A percentile compares a stretch with the other conserved stretches of the same genome.
Evolutionary conservation across 2,329 filamentous ascomycete genomes (phyloP).

Genomic region (Beauveria sp.): DNA sequence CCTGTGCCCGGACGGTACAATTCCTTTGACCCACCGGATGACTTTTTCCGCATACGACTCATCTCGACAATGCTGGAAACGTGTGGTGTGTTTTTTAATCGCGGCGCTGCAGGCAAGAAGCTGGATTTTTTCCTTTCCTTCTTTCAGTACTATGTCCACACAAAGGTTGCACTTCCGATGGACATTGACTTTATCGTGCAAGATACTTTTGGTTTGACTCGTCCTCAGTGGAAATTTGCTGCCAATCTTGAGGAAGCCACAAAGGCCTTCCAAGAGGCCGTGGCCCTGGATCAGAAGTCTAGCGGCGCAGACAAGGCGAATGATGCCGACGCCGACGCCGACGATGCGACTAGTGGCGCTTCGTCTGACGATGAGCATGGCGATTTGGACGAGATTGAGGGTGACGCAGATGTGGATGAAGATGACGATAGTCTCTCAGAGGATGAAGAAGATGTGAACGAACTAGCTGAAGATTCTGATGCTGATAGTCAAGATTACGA

Average conservation of each 20-base stretch:
- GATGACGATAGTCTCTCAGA: constrained; percentile 51
- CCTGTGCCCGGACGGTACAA: constrained; percentile 72
- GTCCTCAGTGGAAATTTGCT: constrained; percentile 89
- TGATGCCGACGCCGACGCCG: constrained; percentile 67
- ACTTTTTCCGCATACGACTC: constrained; percentile 91
- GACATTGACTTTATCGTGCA: constrained; percentile 96
- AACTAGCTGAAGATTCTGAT: constrained; percentile 38
- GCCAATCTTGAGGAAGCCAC: constrained; percentile 75
- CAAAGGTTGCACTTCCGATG: constrained; percentile 86
- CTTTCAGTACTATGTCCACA: constrained; percentile 93
- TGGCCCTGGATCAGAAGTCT: constrained; percentile 81
- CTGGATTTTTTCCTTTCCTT: constrained; percentile 96
- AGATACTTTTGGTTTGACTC: constrained; percentile 76
- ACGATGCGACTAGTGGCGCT: constrained; percentile 62
- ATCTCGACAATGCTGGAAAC: constrained; percentile 87
- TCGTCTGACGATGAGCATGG: constrained; percentile 71
- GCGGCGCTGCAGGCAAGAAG: constrained; percentile 90
- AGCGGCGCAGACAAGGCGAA: constrained; percentile 60
- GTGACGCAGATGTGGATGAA: constrained; percentile 50
- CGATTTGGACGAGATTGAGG: constrained; percentile 58
- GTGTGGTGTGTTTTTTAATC: constrained; percentile 92
- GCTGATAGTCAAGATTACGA: constrained; percentile 59
- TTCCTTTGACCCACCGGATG: constrained; percentile 78
- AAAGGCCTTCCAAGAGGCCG: constrained; percentile 76
- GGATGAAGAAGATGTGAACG: constrained; percentile 54